A percentile compares a stretch with the other conserved stretches of the same genome.
Evolutionary conservation across 108 stramenopile genomes (phyloP).

Genomic region (Pseudonitzschia pungens): DNA sequence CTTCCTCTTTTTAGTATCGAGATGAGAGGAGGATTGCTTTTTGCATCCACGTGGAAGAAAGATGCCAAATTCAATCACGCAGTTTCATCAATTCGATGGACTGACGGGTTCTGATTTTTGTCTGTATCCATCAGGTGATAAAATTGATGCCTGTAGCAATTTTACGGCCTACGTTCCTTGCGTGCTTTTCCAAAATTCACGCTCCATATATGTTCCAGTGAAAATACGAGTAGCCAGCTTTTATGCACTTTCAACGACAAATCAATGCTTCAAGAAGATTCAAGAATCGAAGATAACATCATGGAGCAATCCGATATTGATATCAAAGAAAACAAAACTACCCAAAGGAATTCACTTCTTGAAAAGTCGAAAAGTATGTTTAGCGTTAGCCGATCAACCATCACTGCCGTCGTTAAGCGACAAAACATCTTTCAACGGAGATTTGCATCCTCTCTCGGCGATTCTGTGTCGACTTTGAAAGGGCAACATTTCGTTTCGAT

Average conservation of each 20-base stretch:
- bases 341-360: too few relatives aligned
- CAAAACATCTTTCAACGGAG: conserved; percentile 5
- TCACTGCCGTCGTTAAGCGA: conserved; percentile 18
- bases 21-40: too few relatives aligned
- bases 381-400: conserved; percentile 10
- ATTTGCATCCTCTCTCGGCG: conserved; percentile 24
- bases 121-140: too few relatives aligned
- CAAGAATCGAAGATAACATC: too few relatives aligned
- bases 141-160: too few relatives aligned
- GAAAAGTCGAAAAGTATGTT: conserved; percentile 15
- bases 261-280: too few relatives aligned
- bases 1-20: neutral
- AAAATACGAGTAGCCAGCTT: neutral
- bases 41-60: too few relatives aligned
- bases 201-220: neutral
- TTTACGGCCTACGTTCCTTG: too few relatives aligned
- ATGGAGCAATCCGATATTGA: neutral
- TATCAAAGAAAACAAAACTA: neutral
- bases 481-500: conserved; percentile 83
- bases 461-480: conserved; percentile 31
- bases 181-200: too few relatives aligned
- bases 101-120: too few relatives aligned
- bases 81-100: too few relatives aligned
- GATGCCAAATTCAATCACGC: too few relatives aligned
- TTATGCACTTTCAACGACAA: neutral